Conservation (phyloP, 2,329 filamentous ascomycete genomes). For the Waltergamsia citrina region DNA sequence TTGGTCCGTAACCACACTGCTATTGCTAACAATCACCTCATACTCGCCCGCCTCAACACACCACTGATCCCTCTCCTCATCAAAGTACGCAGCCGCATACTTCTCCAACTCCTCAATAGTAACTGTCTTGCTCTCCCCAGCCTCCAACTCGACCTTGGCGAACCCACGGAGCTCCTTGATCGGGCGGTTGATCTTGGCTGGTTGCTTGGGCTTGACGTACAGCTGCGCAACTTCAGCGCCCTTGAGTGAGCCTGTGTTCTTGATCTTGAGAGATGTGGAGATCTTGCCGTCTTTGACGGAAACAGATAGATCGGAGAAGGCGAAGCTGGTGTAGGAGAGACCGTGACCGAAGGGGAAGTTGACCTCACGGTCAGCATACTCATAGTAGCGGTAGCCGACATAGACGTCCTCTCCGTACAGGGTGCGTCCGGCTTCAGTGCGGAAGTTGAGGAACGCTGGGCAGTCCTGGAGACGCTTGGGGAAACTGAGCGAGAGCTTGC, state of each 20-base stretch:
- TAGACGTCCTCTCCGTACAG: constrained; percentile 76
- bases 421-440: constrained; percentile 58
- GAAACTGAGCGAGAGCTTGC: constrained; percentile 67
- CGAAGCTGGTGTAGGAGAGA: constrained; percentile 66
- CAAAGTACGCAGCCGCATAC: constrained; percentile 60
- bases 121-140: constrained; percentile 48
- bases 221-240: constrained; percentile 50
- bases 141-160: constrained; percentile 50
- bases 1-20: constrained; percentile 37
- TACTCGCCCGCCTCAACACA: constrained; percentile 57
- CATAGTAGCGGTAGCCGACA: constrained; percentile 74
- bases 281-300: constrained; percentile 35
- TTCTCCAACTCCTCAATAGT: constrained; percentile 50
- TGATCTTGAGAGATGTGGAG: constrained; percentile 30
- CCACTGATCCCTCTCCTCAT: constrained; percentile 59
- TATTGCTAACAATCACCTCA: constrained; percentile 49
- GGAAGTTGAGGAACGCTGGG: constrained; percentile 68
- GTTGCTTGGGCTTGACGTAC: constrained; percentile 42
- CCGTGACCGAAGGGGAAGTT: constrained; percentile 76
- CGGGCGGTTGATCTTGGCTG: constrained; percentile 41
- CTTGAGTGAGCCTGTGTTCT: constrained; percentile 47
- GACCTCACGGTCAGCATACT: constrained; percentile 54
- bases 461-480: constrained; percentile 60
- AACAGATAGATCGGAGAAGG: constrained; percentile 39
- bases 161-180: constrained; percentile 58